Percentiles rank a stretch among this genome's conserved stretches.
phyloP scores from a whole-genome alignment of 139 green algal species.

The Coccomyxa sp. region DNA sequence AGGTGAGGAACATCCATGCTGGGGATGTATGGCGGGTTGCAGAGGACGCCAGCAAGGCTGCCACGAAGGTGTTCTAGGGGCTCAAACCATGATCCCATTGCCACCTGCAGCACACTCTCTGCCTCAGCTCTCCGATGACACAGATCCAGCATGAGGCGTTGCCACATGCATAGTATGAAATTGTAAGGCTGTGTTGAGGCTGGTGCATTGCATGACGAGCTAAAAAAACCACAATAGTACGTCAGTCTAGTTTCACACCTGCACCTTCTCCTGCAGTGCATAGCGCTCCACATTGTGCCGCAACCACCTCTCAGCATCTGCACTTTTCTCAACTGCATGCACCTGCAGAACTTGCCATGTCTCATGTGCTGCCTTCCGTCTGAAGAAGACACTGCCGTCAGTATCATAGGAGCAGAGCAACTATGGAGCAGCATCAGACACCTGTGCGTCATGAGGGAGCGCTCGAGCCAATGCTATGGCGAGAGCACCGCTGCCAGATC shows the following conservation, averaged over 20 bases:
- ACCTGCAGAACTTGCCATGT: conserved; percentile 36
- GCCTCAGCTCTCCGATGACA: too few species aligned
- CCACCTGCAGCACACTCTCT: conserved; percentile 38
- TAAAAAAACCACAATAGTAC: too few species aligned
- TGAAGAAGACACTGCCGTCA: too few species aligned
- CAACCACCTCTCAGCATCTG: conserved; percentile 44
- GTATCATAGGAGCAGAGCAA: too few species aligned
- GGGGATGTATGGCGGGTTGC: conserved; percentile 94
- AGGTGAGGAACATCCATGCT: conserved; percentile 49
- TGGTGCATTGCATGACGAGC: not conserved
- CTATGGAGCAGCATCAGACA: not conserved
- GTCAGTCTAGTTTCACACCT: too few species aligned
- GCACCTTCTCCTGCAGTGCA: not conserved
- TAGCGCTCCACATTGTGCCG: conserved; percentile 45
- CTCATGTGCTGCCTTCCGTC: too few species aligned
- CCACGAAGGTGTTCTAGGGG: conserved; percentile 44
- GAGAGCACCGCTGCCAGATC: conserved; percentile 88
- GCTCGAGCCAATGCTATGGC: conserved; percentile 61
- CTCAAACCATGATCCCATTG: conserved; percentile 68
- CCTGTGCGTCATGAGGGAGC: conserved; percentile 29
- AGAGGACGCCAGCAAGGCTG: conserved; percentile 73
- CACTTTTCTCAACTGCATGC: conserved; percentile 60
- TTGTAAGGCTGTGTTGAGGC: not conserved
- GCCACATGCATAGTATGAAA: not conserved
- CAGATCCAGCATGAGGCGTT: too few species aligned